Conservation (phyloP, 2,329 filamentous ascomycete species). For the Hysterium pulicare region DNA sequence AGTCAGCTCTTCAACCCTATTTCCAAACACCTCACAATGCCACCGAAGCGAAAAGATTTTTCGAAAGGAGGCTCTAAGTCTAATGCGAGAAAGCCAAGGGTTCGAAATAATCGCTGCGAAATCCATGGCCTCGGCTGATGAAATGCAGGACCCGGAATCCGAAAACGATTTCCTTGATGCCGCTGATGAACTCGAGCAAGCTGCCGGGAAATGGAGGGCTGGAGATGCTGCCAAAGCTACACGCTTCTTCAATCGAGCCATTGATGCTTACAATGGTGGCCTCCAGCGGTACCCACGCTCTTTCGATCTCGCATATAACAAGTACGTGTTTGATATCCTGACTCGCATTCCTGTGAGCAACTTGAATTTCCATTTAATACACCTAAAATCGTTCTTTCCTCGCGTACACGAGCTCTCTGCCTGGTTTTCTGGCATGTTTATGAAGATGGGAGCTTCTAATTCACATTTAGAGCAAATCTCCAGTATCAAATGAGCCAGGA, state of each 20-base stretch:
- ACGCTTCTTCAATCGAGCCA: conserved; percentile 61
- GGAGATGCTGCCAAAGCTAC: conserved; percentile 66
- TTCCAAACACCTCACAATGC: no score
- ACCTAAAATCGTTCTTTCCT: no score
- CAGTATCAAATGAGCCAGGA: conserved; percentile 69
- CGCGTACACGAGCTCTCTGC: background rate
- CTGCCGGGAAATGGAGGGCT: conserved; percentile 70
- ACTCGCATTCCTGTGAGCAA: no score
- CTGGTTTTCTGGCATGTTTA: background rate
- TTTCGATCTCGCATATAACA: conserved; percentile 74
- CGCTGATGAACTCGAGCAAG: conserved; percentile 67
- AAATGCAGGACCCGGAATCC: conserved; percentile 51
- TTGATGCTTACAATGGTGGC: conserved; percentile 64
- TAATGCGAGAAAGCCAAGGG: background rate
- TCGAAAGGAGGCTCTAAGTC: conserved; percentile 1
- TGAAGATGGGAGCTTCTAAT: no score
- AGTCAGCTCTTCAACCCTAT: no score
- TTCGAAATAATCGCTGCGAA: background rate
- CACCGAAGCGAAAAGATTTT: conserved; percentile 4
- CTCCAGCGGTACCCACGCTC: conserved; percentile 57
- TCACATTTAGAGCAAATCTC: conserved; percentile 56
- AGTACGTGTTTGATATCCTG: conserved; percentile 48
- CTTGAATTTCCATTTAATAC: no score
- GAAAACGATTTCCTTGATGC: conserved; percentile 67
- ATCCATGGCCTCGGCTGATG: background rate